phyloP scores from a whole-genome alignment of 345 rosid genomes.

The Melastoma malabathricum region DNA sequence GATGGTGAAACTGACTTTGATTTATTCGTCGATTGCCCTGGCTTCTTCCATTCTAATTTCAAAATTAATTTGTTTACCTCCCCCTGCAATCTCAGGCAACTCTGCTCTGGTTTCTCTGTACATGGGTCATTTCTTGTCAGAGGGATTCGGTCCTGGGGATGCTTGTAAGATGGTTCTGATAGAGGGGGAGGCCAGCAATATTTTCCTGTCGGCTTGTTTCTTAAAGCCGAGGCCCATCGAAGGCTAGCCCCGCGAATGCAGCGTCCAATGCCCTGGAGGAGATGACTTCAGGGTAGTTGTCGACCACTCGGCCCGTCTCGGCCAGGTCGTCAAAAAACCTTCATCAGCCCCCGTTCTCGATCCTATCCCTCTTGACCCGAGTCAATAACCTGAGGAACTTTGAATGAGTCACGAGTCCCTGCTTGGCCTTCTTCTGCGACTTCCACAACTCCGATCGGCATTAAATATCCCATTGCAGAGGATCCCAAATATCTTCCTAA shows the following conservation, averaged over 20 bases:
- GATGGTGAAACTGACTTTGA: too few species aligned
- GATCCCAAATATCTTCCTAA: conserved; percentile 33
- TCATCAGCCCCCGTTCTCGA: conserved; percentile 32
- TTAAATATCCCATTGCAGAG: conserved; percentile 53
- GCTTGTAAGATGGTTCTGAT: conserved; percentile 26
- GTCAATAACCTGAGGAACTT: conserved; percentile 18
- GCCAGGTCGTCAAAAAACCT: conserved; percentile 30
- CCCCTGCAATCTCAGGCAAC: conserved; percentile 71
- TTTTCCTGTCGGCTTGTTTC: conserved; percentile 71
- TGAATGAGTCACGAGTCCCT: conserved; percentile 14
- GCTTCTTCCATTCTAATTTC: too few species aligned
- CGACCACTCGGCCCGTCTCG: conserved; percentile 15
- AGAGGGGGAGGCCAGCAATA: conserved; percentile 79
- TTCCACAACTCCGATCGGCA: conserved; percentile 34
- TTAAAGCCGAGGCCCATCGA: conserved; percentile 66
- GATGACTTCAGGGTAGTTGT: conserved; percentile 22
- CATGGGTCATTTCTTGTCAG: conserved; percentile 80
- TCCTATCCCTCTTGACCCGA: conserved; percentile 17
- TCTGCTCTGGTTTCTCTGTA: conserved; percentile 84
- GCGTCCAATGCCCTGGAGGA: conserved; percentile 27
- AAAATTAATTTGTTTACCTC: too few species aligned
- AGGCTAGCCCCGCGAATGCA: too few species aligned
- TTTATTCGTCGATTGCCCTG: too few species aligned
- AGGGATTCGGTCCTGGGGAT: conserved; percentile 55
- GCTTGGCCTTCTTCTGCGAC: conserved; percentile 27